phyloP scores from a whole-genome alignment of 148 eudicot species.

The Fallopia convolvulus region DNA sequence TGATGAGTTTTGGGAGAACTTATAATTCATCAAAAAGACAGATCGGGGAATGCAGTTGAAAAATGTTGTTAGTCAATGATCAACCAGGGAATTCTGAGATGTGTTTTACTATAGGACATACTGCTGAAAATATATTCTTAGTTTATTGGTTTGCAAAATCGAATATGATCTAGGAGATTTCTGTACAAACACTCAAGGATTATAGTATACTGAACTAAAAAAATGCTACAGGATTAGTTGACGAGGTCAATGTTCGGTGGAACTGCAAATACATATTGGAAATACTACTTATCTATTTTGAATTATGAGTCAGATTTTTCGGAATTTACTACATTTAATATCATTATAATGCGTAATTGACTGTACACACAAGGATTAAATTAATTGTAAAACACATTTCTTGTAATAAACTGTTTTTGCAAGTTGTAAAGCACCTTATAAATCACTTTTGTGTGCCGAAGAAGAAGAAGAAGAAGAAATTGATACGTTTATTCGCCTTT shows the following conservation, averaged over 20 bases:
- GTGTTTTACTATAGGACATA: constrained; percentile 1
- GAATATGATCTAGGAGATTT: background rate
- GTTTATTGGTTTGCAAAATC: background rate
- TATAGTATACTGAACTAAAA: background rate
- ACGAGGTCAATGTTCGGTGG: background rate
- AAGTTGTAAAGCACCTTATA: no score
- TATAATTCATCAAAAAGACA: background rate
- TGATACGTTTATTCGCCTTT: background rate
- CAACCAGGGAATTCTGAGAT: background rate
- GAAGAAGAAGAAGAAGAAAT: no score
- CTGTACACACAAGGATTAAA: background rate
- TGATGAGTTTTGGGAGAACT: background rate
- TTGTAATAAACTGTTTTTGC: background rate
- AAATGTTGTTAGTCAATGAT: background rate
- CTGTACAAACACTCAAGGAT: background rate
- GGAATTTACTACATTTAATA: background rate
- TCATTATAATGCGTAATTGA: background rate
- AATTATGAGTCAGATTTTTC: background rate
- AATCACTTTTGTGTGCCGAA: no score
- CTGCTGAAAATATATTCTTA: background rate
- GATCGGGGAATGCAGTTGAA: background rate
- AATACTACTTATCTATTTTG: background rate
- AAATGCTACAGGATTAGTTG: background rate
- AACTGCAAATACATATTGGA: background rate
- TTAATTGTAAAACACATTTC: background rate